Evolutionary conservation across 2,329 filamentous ascomycete genomes (phyloP).

Genomic region (Apiospora saccharicola): DNA sequence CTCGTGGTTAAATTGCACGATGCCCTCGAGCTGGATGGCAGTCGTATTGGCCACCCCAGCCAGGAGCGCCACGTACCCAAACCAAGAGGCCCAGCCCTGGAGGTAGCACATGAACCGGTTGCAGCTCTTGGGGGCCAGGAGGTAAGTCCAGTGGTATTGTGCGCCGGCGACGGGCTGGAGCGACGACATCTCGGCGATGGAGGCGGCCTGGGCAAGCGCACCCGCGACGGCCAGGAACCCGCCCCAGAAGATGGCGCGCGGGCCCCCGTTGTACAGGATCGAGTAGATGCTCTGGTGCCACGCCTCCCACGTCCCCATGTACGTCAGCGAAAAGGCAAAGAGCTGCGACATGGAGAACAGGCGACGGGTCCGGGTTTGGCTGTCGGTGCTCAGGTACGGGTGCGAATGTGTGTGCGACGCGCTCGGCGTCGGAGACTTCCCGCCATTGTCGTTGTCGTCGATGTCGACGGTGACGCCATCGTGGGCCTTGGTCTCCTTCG

Average conservation of each 20-base stretch:
- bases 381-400: not conserved
- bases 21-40: not conserved
- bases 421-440: not conserved
- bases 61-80: not conserved
- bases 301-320: constrained; percentile 6
- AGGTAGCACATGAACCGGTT: constrained; percentile 11
- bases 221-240: not conserved
- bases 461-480: not conserved
- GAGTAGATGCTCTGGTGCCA: constrained; percentile 17
- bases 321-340: not conserved
- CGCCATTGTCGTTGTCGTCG: not conserved
- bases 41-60: constrained; percentile 16
- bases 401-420: not conserved
- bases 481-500: not conserved
- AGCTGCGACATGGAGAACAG: constrained; percentile 11
- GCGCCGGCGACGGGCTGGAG: constrained; percentile 5
- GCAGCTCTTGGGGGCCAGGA: not conserved
- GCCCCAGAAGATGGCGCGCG: constrained; percentile 9
- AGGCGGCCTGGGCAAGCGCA: not conserved
- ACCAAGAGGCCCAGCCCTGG: constrained; percentile 10
- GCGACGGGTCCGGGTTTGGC: constrained; percentile 6
- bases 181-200: constrained; percentile 8
- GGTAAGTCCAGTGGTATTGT: not conserved
- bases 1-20: not conserved
- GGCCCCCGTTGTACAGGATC: not conserved